Evolutionary conservation across 164 flowering plant genomes (phyloP).

Genomic region (Echeveria elegans): DNA sequence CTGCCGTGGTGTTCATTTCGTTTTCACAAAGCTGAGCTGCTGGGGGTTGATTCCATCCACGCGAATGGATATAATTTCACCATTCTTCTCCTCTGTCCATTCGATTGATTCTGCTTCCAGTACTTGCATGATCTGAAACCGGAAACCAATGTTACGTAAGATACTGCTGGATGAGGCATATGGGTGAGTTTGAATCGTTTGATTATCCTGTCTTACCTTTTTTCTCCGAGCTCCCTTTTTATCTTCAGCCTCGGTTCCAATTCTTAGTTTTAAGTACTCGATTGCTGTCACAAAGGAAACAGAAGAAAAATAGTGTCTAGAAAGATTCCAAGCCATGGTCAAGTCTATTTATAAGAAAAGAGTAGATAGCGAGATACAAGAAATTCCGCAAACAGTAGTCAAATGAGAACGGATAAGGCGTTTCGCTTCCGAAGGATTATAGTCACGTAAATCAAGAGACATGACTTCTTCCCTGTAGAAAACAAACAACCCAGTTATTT

Average conservation of each 20-base stretch:
- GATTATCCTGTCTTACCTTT: constrained; percentile 26
- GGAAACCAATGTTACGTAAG: too few relatives aligned
- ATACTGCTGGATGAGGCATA: too few relatives aligned
- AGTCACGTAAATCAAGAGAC: constrained; percentile 26
- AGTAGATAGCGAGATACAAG: constrained; percentile 15
- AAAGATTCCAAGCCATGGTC: neutral
- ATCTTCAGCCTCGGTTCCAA: constrained; percentile 23
- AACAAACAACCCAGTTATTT: neutral
- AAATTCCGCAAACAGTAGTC: constrained; percentile 26
- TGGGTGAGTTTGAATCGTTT: constrained; percentile 2
- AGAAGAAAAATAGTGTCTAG: neutral
- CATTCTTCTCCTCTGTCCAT: constrained; percentile 21
- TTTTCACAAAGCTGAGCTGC: constrained; percentile 11
- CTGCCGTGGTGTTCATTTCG: neutral
- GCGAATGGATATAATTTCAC: constrained; percentile 11
- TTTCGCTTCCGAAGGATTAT: constrained; percentile 30
- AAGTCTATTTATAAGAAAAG: neutral
- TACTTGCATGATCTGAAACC: constrained; percentile 13
- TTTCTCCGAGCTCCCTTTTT: constrained; percentile 26
- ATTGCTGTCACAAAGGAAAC: constrained; percentile 17
- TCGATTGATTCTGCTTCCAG: constrained; percentile 18
- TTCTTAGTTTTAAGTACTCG: constrained; percentile 27
- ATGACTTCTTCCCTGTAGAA: constrained; percentile 24
- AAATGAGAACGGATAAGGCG: constrained; percentile 31
- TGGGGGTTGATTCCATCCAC: constrained; percentile 18